Percentiles rank a stretch among this genome's conserved stretches.
phyloP scores from a whole-genome alignment of 2,329 filamentous ascomycete genomes.

The Chrysoporthe puriensis region DNA sequence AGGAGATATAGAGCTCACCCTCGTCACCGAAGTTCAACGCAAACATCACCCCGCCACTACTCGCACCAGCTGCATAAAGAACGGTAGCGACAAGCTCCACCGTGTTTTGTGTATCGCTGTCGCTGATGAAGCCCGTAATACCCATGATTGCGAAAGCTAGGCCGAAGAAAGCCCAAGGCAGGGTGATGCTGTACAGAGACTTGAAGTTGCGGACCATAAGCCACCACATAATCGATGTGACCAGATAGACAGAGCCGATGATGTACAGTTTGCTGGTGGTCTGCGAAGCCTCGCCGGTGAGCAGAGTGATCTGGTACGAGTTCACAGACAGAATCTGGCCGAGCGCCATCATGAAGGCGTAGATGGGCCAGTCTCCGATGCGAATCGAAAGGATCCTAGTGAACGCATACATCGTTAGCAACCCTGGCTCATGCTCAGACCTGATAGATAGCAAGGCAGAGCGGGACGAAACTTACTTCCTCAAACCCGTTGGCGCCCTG shows the following conservation, averaged over 20 bases:
- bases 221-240: constrained; percentile 65
- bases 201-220: constrained; percentile 61
- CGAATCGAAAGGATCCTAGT: constrained; percentile 50
- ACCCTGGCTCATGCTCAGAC: neutral
- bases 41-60: constrained; percentile 67
- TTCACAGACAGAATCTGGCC: constrained; percentile 68
- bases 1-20: constrained; percentile 54
- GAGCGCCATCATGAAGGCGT: constrained; percentile 63
- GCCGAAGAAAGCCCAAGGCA: constrained; percentile 67
- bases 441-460: too few species aligned
- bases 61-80: constrained; percentile 64
- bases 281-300: constrained; percentile 65
- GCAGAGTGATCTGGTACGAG: constrained; percentile 69
- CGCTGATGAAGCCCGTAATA: constrained; percentile 56
- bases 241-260: constrained; percentile 62
- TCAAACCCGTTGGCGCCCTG: constrained; percentile 58
- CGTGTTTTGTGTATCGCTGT: constrained; percentile 44
- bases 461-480: constrained; percentile 44
- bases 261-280: constrained; percentile 62
- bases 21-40: constrained; percentile 70
- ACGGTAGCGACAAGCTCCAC: constrained; percentile 64
- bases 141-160: constrained; percentile 65
- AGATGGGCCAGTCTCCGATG: constrained; percentile 66
- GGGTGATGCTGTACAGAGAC: constrained; percentile 58
- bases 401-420: constrained; percentile 5